A percentile compares a stretch with the other conserved stretches of the same genome.
Conservation (phyloP, 495 filamentous ascomycete genomes). For the Aspergillus sparsus region DNA sequence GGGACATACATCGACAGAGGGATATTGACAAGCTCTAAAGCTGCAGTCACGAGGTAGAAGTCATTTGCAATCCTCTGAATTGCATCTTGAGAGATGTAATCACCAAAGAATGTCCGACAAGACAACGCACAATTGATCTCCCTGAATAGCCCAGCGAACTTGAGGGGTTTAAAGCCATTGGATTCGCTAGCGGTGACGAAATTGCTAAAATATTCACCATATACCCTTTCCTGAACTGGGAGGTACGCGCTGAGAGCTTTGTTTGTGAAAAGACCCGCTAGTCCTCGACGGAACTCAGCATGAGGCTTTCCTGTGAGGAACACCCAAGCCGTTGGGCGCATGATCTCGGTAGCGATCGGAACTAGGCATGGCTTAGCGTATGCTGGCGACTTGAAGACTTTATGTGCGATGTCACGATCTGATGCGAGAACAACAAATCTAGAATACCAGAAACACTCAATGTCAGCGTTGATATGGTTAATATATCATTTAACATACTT, state of each 20-base stretch:
- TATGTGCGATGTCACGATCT: slow-evolving; percentile 86
- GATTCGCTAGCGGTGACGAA: slow-evolving; percentile 68
- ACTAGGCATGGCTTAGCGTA: slow-evolving; percentile 93
- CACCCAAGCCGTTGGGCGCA: slow-evolving; percentile 86
- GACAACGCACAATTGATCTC: slow-evolving; percentile 92
- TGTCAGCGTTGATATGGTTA: not conserved
- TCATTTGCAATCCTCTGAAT: slow-evolving; percentile 94
- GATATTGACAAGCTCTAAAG: slow-evolving; percentile 94
- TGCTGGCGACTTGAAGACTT: slow-evolving; percentile 86
- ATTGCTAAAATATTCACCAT: slow-evolving; percentile 74
- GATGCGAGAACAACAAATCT: slow-evolving; percentile 96
- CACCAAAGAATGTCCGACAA: slow-evolving; percentile 58
- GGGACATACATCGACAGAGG: slow-evolving; percentile 79
- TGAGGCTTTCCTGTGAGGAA: slow-evolving; percentile 90
- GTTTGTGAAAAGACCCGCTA: slow-evolving; percentile 89
- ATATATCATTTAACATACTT: slow-evolving; percentile 60
- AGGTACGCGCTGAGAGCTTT: slow-evolving; percentile 81
- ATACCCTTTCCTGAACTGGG: slow-evolving; percentile 82
- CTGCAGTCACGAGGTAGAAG: slow-evolving; percentile 89
- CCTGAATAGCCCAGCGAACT: slow-evolving; percentile 83
- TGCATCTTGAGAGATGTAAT: slow-evolving; percentile 48
- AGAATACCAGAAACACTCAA: not conserved
- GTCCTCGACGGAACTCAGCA: slow-evolving; percentile 86
- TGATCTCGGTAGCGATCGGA: slow-evolving; percentile 83
- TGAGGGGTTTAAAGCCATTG: slow-evolving; percentile 61